Conservation (phyloP, 257 asterid species). For the Jasminum sambac region DNA sequence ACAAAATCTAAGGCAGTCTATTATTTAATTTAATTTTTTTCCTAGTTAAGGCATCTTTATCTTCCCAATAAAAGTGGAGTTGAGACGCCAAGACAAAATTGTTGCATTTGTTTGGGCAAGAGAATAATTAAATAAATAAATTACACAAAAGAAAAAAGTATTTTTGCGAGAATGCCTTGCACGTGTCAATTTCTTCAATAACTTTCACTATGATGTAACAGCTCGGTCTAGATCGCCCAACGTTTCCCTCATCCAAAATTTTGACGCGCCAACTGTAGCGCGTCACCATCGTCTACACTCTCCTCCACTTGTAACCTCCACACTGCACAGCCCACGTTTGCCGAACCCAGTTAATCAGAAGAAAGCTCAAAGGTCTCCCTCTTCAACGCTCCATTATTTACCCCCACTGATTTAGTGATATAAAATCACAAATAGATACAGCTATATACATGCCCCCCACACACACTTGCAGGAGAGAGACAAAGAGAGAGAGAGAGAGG, state of each 20-base stretch:
- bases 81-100: no score
- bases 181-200: conserved; percentile 13
- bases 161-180: not conserved
- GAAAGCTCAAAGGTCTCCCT: conserved; percentile 16
- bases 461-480: no score
- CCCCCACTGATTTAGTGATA: not conserved
- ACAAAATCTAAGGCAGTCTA: no score
- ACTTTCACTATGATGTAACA: not conserved
- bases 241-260: conserved; percentile 5
- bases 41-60: not conserved
- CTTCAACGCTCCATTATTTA: not conserved
- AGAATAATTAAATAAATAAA: no score
- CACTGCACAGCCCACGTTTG: conserved; percentile 28
- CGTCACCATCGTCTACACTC: conserved; percentile 17
- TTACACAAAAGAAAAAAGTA: not conserved
- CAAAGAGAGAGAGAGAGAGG: not conserved
- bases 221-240: not conserved
- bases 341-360: conserved; percentile 12
- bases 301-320: conserved; percentile 29
- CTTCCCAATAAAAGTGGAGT: not conserved
- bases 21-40: no score
- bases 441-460: no score
- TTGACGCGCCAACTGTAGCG: conserved; percentile 18
- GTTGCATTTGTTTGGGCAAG: no score
- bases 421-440: not conserved